phyloP scores from a whole-genome alignment of 345 rosid genomes.

The Camelina hispida region DNA sequence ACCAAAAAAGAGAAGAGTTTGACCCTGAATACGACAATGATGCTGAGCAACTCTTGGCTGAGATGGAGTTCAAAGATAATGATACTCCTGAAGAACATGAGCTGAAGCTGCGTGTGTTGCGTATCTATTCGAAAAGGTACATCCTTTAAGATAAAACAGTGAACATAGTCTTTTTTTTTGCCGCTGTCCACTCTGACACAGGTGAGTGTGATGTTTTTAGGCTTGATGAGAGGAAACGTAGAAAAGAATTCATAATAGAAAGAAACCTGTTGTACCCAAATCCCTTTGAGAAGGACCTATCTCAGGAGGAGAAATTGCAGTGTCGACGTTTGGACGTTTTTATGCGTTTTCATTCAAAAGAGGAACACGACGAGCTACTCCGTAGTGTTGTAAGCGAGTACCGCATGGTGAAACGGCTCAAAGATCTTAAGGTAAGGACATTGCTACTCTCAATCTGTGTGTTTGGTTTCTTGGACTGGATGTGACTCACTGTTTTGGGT shows the following conservation, averaged over 20 bases:
- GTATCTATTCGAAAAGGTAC: constrained; percentile 85
- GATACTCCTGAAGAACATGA: constrained; percentile 87
- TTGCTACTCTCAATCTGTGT: constrained; percentile 3
- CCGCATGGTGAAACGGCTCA: constrained; percentile 71
- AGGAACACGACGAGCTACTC: constrained; percentile 87
- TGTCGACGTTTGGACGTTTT: constrained; percentile 79
- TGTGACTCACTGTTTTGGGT: constrained; percentile 32
- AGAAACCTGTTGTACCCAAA: constrained; percentile 74
- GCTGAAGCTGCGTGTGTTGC: constrained; percentile 82
- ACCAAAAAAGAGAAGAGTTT: constrained; percentile 82
- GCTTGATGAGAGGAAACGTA: constrained; percentile 93
- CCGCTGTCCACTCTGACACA: constrained; percentile 7
- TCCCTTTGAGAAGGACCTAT: constrained; percentile 77
- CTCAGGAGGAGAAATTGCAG: constrained; percentile 75
- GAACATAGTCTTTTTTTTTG: constrained; percentile 18
- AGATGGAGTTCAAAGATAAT: constrained; percentile 94
- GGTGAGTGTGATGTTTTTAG: constrained; percentile 48
- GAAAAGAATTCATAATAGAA: constrained; percentile 92
- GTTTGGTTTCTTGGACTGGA: constrained; percentile 31
- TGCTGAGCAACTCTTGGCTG: constrained; percentile 94
- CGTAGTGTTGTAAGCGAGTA: constrained; percentile 72
- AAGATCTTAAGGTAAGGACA: constrained; percentile 71
- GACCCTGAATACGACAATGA: constrained; percentile 96
- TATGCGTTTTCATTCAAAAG: constrained; percentile 95
- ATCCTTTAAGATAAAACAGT: constrained; percentile 13